Evolutionary conservation across 305 asterid species (phyloP).

Genomic region (Solanum aculeatissimum): DNA sequence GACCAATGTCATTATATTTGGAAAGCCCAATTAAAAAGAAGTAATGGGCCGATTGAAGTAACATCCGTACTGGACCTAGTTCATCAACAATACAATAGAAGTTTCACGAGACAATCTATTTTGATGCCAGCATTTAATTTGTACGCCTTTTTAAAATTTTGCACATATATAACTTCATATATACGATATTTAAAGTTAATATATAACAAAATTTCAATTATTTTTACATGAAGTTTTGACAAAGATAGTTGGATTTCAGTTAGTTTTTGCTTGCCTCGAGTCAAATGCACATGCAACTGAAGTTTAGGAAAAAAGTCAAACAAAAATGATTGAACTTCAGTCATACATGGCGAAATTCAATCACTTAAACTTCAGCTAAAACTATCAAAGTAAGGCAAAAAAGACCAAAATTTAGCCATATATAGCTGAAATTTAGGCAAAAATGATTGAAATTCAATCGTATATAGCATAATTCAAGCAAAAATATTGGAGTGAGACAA

Average conservation of each 20-base stretch:
- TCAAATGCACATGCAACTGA: not conserved
- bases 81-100: not conserved
- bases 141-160: not conserved
- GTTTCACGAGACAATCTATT: not conserved
- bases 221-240: not conserved
- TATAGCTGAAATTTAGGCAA: no score
- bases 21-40: not conserved
- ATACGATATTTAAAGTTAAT: not conserved
- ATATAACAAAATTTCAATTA: not conserved
- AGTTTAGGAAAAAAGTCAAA: no score
- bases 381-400: not conserved
- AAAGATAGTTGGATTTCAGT: no score
- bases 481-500: not conserved
- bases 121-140: not conserved
- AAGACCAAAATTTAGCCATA: not conserved
- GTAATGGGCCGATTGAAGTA: not conserved
- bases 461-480: not conserved
- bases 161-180: not conserved
- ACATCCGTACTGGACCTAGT: not conserved
- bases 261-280: not conserved
- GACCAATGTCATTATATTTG: not conserved
- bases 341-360: not conserved
- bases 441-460: not conserved
- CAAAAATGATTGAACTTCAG: not conserved
- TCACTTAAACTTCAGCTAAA: not conserved